Evolutionary conservation across 169 alveolate species (phyloP).

Genomic region (Perkinsus chesapeaki): DNA sequence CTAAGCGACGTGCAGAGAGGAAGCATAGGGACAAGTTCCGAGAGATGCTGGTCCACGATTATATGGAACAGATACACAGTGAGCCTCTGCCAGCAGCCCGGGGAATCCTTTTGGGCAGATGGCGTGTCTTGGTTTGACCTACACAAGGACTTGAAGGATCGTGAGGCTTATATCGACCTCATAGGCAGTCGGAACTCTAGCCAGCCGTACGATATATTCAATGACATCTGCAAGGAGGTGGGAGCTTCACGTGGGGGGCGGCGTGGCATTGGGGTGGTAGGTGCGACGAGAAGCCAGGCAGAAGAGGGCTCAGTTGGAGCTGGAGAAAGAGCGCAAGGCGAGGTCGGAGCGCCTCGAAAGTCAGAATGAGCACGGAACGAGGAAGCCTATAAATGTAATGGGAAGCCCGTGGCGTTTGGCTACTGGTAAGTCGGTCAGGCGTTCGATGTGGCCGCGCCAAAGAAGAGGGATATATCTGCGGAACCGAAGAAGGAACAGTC

Average conservation of each 20-base stretch:
- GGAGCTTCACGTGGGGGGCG: not conserved
- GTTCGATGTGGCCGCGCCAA: not conserved
- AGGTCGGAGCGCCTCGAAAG: not conserved
- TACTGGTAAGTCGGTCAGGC: not conserved
- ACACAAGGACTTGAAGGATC: not conserved
- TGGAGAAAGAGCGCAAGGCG: not conserved
- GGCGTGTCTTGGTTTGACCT: not conserved
- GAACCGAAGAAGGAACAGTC: not conserved
- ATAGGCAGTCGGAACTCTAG: not conserved
- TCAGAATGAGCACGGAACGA: not conserved
- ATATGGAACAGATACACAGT: not conserved
- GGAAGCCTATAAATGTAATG: not conserved
- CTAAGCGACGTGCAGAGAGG: not conserved
- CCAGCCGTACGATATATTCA: not conserved
- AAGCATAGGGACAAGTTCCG: not conserved
- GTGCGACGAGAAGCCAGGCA: not conserved
- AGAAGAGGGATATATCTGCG: not conserved
- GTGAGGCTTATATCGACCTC: not conserved
- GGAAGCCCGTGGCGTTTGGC: not conserved
- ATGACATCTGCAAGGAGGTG: not conserved
- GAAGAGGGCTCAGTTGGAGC: not conserved
- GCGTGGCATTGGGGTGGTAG: not conserved
- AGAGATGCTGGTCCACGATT: not conserved
- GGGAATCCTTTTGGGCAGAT: not conserved
- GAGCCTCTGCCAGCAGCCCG: not conserved